phyloP scores from a whole-genome alignment of 192 early-diverging fungal species.

The Podochytrium sp. region DNA sequence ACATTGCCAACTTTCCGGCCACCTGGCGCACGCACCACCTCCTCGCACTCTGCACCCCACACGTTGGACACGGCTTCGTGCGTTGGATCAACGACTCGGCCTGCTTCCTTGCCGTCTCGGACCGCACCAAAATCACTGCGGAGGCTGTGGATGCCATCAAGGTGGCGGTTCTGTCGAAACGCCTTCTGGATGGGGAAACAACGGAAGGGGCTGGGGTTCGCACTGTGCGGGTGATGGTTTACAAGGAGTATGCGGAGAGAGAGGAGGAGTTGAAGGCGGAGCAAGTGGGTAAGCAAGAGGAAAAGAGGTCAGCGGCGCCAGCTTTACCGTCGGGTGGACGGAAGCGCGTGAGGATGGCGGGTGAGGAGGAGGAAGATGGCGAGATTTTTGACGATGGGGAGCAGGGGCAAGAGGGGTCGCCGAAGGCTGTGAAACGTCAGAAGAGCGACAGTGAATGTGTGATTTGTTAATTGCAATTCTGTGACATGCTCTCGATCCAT shows the following conservation, averaged over 20 bases:
- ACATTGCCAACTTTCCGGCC: conserved; percentile 58
- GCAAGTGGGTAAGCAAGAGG: neutral
- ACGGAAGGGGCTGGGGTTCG: neutral
- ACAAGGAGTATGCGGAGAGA: neutral
- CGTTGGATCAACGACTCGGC: conserved; percentile 53
- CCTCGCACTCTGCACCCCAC: conserved; percentile 44
- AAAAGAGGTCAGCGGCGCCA: neutral
- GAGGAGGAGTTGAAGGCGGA: conserved; percentile 1
- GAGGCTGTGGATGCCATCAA: neutral
- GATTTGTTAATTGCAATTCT: neutral
- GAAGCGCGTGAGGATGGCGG: neutral
- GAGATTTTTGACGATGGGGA: conserved; percentile 13
- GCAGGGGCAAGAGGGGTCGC: neutral
- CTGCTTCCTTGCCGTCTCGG: conserved; percentile 58
- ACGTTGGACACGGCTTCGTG: conserved; percentile 48
- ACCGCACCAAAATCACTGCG: conserved; percentile 10
- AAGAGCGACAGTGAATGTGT: conserved; percentile 16
- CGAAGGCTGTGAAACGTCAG: neutral
- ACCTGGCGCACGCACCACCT: conserved; percentile 52
- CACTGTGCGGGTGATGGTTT: neutral
- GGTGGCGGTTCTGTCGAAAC: neutral
- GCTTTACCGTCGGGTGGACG: neutral
- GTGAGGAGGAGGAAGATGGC: conserved; percentile 22
- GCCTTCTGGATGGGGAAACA: neutral
- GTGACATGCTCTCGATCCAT: neutral